Conservation (phyloP, 83 land plant genomes). For the Larix sibirica region DNA sequence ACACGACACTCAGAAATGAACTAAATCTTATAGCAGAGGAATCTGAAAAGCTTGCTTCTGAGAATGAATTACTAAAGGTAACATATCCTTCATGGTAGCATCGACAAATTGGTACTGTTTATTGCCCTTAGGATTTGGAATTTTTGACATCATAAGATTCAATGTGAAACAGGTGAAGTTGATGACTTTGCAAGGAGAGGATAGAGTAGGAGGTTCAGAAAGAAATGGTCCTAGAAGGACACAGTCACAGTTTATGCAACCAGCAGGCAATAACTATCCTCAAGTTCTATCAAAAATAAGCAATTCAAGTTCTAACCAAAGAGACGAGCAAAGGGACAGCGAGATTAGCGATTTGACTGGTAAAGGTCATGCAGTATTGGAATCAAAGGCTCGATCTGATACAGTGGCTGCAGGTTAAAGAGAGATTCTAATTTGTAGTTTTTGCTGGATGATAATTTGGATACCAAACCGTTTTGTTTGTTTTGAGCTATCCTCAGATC, state of each 20-base stretch:
- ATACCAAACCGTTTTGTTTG: neutral
- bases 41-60: conserved; percentile 22
- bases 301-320: conserved; percentile 1
- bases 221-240: neutral
- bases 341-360: neutral
- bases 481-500: neutral
- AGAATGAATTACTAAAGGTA: conserved; percentile 27
- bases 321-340: neutral
- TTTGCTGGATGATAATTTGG: neutral
- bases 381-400: neutral
- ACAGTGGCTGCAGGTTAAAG: conserved; percentile 2
- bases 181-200: neutral
- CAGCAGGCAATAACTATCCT: neutral
- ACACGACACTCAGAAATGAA: conserved; percentile 22
- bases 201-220: neutral
- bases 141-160: neutral
- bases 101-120: neutral
- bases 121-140: neutral
- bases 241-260: neutral
- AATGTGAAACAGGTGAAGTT: conserved; percentile 4
- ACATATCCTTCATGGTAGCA: neutral
- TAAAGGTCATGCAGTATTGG: neutral
- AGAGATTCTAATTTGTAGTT: neutral
- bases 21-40: conserved; percentile 13
- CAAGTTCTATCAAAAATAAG: neutral